Conservation (phyloP, 148 eudicot genomes). For the Dianthus caryophyllus region DNA sequence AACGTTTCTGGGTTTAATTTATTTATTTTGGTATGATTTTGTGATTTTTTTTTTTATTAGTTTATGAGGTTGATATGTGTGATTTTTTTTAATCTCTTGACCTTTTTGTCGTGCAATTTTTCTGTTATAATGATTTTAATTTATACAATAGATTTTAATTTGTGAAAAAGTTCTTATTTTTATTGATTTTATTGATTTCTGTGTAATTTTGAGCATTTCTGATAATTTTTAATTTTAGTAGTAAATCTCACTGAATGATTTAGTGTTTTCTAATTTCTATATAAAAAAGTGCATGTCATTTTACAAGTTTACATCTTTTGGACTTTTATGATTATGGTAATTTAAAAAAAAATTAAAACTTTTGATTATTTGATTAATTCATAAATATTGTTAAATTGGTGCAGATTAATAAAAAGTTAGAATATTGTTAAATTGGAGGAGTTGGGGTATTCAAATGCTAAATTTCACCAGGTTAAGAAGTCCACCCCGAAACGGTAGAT, state of each 20-base stretch:
- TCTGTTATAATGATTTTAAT: not conserved
- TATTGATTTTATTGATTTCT: not conserved
- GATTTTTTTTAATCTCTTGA: not conserved
- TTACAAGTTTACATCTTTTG: not conserved
- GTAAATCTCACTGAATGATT: not conserved
- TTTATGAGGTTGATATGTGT: not conserved
- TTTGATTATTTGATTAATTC: not conserved
- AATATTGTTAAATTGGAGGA: conserved; percentile 1
- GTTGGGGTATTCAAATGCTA: conserved; percentile 18
- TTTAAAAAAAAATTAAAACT: not conserved
- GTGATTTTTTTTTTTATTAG: not conserved
- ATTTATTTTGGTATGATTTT: not conserved
- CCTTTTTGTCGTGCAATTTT: no score
- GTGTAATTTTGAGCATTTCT: not conserved
- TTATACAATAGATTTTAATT: not conserved
- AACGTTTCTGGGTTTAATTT: not conserved
- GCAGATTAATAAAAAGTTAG: conserved; percentile 13
- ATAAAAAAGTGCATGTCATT: not conserved
- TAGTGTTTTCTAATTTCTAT: no score
- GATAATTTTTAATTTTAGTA: not conserved
- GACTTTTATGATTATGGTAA: not conserved
- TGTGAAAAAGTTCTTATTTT: not conserved
- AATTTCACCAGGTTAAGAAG: conserved; percentile 19
- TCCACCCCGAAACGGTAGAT: conserved; percentile 23
- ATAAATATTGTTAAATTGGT: not conserved